phyloP scores from a whole-genome alignment of 23 red algal genomes.

The Chondrus crispus region DNA sequence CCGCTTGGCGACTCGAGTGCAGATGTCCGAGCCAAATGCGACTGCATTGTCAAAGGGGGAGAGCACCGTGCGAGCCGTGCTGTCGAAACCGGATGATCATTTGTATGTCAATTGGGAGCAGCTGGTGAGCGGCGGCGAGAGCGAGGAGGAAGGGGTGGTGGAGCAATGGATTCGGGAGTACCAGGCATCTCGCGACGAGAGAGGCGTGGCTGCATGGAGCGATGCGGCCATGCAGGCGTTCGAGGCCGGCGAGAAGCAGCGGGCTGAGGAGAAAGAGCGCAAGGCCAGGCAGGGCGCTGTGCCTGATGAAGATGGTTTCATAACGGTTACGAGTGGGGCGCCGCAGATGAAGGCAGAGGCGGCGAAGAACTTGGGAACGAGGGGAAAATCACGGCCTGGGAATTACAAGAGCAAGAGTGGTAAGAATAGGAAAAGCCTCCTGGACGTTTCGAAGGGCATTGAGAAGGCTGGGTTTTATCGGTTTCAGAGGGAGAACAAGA shows the following conservation, averaged over 20 bases:
- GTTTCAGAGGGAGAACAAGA: slow-evolving; percentile 32
- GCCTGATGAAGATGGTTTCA: slow-evolving; percentile 58
- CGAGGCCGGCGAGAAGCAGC: slow-evolving; percentile 14
- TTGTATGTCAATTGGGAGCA: slow-evolving; percentile 5
- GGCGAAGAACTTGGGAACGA: slow-evolving; percentile 33
- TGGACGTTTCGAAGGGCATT: slow-evolving; percentile 40
- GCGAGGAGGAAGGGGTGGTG: not conserved
- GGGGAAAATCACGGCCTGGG: not conserved
- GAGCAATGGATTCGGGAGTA: slow-evolving; percentile 6
- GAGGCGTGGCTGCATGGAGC: slow-evolving; percentile 38
- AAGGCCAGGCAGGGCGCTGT: not conserved
- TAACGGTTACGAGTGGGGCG: slow-evolving; percentile 38
- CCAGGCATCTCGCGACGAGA: not conserved
- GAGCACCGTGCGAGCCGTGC: not conserved
- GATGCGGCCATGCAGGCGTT: slow-evolving; percentile 51
- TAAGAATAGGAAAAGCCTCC: not conserved
- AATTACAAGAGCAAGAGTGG: not conserved
- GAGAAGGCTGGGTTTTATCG: slow-evolving; percentile 63
- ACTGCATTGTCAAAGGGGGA: no score
- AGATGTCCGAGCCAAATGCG: slow-evolving; percentile 13
- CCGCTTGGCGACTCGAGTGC: slow-evolving; percentile 29
- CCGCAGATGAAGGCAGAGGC: slow-evolving; percentile 43
- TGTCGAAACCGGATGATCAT: not conserved
- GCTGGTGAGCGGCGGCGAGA: not conserved
- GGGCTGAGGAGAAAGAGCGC: slow-evolving; percentile 16